These are phyloP conservation scores for Bidens hawaiensis DNA, from an alignment of 140 eudicot species.

Conservation along the genomic window DNA sequence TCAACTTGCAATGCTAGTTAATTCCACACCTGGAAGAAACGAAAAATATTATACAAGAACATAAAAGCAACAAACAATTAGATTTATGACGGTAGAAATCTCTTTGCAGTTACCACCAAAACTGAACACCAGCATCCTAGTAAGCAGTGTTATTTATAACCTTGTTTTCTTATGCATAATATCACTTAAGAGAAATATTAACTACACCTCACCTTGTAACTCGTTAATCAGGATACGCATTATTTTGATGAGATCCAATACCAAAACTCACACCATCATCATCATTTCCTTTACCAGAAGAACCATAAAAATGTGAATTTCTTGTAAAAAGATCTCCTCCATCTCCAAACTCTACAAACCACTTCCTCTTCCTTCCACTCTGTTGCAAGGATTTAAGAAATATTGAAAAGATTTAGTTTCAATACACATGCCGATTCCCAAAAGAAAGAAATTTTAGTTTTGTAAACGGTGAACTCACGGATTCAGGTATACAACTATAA, in stretches of 20 bases:
- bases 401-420: neutral
- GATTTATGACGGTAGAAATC: neutral
- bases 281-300: neutral
- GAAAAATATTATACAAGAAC: neutral
- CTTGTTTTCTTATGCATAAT: neutral
- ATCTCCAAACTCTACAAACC: neutral
- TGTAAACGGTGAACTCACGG: too few relatives aligned
- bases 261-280: neutral
- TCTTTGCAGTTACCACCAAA: neutral
- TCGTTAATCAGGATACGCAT: neutral
- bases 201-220: neutral
- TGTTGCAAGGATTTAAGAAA: neutral
- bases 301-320: neutral
- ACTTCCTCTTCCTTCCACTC: constrained; percentile 3
- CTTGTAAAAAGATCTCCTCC: neutral
- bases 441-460: too few relatives aligned
- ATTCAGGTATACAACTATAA: too few relatives aligned
- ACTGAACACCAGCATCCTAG: neutral
- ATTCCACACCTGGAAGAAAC: constrained; percentile 6
- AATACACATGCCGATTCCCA: too few relatives aligned
- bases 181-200: neutral
- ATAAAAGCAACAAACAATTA: neutral
- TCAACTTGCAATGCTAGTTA: constrained; percentile 1
- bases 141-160: neutral
- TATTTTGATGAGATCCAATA: neutral